Evolutionary conservation across 2,329 filamentous ascomycete genomes (phyloP), one percentile per base, ranked within the genome.

Genomic region (Aulographum hederae): DNA sequence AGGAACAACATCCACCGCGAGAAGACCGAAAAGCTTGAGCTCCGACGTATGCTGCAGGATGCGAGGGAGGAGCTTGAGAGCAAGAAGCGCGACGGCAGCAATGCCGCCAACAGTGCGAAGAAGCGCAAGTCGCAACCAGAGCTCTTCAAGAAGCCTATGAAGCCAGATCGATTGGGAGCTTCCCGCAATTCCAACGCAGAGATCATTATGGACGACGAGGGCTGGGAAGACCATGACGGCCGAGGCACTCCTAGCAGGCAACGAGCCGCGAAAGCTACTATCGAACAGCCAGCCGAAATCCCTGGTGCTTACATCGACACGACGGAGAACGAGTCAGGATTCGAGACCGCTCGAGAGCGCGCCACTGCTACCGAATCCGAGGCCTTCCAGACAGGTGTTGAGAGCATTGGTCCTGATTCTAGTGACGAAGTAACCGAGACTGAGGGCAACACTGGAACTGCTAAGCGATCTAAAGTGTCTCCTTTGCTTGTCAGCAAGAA

Each of bases 1-100:
- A 84, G 92, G 54, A 84, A 78, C 51, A 92, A 85, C 45, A 79
- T 95, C 29, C 86, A 98, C 52, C 78, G 89, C 20, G 89, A 98
- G 54, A 98, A 95, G 72, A 94, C 86, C 0, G 89, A 98, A 54
- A 98, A 94, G 62, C 69, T 95, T 18, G 89, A 98, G 54, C 69
- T 95, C 33, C 85, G 82, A 56, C 78, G 86, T 37, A 81, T 98
- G 68, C 69, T 95, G 18, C 86, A 95, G 56, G 89, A 98, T 46
- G 78, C 86, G 16, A 74, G 85, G 21, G 89, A 98, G 48, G 89
- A 98, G 46, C 59, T 98, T 18, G 89, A 82, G 52, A 56, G 70
- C 29, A 69, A 73, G 37, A 63, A 69, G 30, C 62, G 57, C 32
- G 69, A 61, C 34, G 67, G 70, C 19, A 52, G 43, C 43, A 52